phyloP scores from a whole-genome alignment of 2,329 filamentous ascomycete genomes.

The Graphilbum ipis-grandicollis region DNA sequence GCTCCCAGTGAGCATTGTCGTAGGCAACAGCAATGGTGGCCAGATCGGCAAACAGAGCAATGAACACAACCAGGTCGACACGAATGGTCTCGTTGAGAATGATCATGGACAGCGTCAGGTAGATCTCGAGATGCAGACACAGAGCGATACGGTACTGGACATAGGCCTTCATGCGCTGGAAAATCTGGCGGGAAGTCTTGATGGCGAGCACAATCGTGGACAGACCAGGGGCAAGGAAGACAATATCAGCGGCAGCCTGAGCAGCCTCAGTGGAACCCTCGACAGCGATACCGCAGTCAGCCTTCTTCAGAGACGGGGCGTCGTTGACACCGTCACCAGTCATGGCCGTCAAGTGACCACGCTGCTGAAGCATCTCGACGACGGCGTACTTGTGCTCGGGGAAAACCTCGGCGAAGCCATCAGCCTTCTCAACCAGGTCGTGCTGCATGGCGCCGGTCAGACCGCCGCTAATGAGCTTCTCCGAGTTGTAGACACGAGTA shows the following conservation, averaged over 20 bases:
- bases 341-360: slow-evolving; percentile 58
- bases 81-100: slow-evolving; percentile 55
- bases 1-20: slow-evolving; percentile 62
- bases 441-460: slow-evolving; percentile 90
- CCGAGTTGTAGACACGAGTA: slow-evolving; percentile 86
- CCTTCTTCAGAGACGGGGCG: slow-evolving; percentile 56
- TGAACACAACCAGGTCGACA: slow-evolving; percentile 59
- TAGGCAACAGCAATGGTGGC: slow-evolving; percentile 65
- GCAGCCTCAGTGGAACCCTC: slow-evolving; percentile 56
- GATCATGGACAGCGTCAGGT: slow-evolving; percentile 32
- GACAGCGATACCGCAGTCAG: slow-evolving; percentile 46
- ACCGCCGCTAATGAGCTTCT: slow-evolving; percentile 77
- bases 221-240: slow-evolving; percentile 57
- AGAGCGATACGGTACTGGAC: slow-evolving; percentile 64
- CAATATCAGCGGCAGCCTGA: slow-evolving; percentile 56
- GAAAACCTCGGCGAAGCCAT: slow-evolving; percentile 90
- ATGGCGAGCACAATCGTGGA: slow-evolving; percentile 56
- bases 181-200: slow-evolving; percentile 58
- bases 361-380: slow-evolving; percentile 52
- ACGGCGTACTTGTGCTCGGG: slow-evolving; percentile 80
- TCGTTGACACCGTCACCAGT: slow-evolving; percentile 65
- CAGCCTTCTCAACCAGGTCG: slow-evolving; percentile 87
- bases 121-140: slow-evolving; percentile 58
- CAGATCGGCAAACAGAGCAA: slow-evolving; percentile 63
- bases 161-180: slow-evolving; percentile 65